Evolutionary conservation across 495 filamentous ascomycete species (phyloP).

Genomic region (Annulohypoxylon nitens): DNA sequence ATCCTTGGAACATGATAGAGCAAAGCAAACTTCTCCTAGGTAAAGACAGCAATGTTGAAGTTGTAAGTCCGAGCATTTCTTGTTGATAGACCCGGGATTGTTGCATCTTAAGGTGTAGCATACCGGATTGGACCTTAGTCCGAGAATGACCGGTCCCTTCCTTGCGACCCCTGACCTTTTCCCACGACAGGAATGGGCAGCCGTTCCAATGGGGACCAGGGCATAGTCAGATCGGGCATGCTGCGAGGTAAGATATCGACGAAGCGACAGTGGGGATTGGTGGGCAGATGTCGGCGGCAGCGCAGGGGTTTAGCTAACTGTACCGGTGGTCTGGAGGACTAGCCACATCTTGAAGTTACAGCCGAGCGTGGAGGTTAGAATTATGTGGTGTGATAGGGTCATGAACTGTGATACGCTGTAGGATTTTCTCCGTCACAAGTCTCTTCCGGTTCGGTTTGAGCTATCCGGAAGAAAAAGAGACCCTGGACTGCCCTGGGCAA

Average conservation of each 20-base stretch:
- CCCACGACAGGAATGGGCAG: constrained; percentile 42
- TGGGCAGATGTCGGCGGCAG: constrained; percentile 29
- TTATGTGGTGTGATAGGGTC: constrained; percentile 39
- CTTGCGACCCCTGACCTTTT: constrained; percentile 24
- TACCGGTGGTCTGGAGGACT: constrained; percentile 40
- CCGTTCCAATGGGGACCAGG: constrained; percentile 45
- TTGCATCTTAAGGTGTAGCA: constrained; percentile 33
- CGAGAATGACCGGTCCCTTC: constrained; percentile 28
- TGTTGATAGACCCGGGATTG: constrained; percentile 27
- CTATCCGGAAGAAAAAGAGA: constrained; percentile 28
- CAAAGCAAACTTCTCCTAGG: background rate
- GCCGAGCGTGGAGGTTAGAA: constrained; percentile 29
- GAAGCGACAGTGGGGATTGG: constrained; percentile 27
- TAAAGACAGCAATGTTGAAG: constrained; percentile 10
- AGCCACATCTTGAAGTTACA: constrained; percentile 40
- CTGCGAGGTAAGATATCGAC: constrained; percentile 36
- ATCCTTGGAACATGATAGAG: constrained; percentile 16
- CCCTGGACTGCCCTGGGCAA: background rate
- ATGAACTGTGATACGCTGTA: constrained; percentile 33
- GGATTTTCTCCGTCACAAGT: constrained; percentile 31
- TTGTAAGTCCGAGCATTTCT: constrained; percentile 26
- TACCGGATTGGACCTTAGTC: constrained; percentile 39
- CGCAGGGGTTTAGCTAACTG: constrained; percentile 12
- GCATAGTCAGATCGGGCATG: constrained; percentile 34
- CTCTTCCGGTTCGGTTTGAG: constrained; percentile 22